Conservation (phyloP, 306 rosid species). For the Vigna hirtella region DNA sequence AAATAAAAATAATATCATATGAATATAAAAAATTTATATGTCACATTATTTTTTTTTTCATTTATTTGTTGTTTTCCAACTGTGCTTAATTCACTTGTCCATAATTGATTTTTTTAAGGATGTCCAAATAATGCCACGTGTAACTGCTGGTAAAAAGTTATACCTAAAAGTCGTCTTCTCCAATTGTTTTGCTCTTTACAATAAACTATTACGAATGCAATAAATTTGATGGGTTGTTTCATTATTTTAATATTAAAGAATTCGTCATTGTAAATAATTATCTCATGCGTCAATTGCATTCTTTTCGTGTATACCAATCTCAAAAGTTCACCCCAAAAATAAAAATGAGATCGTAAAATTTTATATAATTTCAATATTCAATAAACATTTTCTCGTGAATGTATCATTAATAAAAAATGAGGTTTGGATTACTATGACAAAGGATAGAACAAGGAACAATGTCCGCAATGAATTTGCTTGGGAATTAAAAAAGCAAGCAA, state of each 20-base stretch:
- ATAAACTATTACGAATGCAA: conserved; percentile 20
- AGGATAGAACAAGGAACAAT: conserved; percentile 3
- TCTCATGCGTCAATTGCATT: background rate
- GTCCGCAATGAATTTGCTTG: background rate
- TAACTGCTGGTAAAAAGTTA: conserved; percentile 22
- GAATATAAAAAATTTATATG: too few species aligned
- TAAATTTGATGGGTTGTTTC: background rate
- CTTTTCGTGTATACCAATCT: background rate
- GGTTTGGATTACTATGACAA: conserved; percentile 15
- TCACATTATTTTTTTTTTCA: too few species aligned
- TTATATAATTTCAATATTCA: background rate
- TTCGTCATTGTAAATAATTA: background rate
- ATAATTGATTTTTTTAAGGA: conserved; percentile 7
- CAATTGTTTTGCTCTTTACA: background rate
- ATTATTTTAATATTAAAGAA: background rate
- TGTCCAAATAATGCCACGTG: background rate
- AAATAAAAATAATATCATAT: too few species aligned
- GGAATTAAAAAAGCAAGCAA: conserved; percentile 16
- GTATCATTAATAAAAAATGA: background rate
- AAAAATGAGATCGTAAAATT: too few species aligned
- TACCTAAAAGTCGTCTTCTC: background rate
- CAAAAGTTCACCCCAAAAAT: background rate
- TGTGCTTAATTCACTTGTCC: too few species aligned
- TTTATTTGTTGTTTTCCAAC: background rate
- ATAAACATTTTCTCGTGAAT: too few species aligned